Percentiles rank a stretch among this genome's conserved stretches.
Conservation (phyloP, 306 rosid genomes). For the Medicago arabica region DNA sequence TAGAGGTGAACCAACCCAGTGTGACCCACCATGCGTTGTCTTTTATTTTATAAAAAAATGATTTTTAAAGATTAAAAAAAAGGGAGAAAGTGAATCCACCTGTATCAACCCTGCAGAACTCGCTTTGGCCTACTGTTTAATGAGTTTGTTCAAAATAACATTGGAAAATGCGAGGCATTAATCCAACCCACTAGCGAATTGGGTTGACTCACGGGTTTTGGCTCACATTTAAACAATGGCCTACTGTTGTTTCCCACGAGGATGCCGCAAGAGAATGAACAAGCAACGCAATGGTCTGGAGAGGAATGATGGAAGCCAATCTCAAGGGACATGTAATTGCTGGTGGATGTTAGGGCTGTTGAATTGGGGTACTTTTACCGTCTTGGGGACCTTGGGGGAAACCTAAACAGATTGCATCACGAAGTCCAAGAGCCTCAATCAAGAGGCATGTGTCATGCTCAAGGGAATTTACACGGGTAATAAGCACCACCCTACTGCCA, state of each 20-base stretch:
- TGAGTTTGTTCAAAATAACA: neutral
- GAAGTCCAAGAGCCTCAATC: neutral
- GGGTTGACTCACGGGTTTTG: neutral
- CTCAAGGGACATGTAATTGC: neutral
- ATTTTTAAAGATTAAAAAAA: neutral
- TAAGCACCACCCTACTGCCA: too few species aligned
- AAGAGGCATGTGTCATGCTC: neutral
- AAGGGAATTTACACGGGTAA: neutral
- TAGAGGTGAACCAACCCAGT: neutral
- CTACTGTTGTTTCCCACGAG: neutral
- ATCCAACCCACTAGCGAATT: neutral
- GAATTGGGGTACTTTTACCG: neutral
- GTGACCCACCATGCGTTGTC: neutral
- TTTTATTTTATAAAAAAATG: neutral
- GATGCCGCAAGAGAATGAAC: neutral
- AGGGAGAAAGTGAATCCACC: neutral
- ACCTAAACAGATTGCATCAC: neutral
- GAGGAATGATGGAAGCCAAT: neutral
- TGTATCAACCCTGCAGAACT: neutral
- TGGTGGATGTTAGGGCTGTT: neutral
- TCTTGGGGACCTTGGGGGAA: neutral
- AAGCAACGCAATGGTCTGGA: neutral
- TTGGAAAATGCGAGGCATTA: neutral
- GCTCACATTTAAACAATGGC: neutral
- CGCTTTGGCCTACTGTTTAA: neutral